Conservation (phyloP, 1,284 basidiomycete species). For the Cutaneotrichosporon daszewskae region DNA sequence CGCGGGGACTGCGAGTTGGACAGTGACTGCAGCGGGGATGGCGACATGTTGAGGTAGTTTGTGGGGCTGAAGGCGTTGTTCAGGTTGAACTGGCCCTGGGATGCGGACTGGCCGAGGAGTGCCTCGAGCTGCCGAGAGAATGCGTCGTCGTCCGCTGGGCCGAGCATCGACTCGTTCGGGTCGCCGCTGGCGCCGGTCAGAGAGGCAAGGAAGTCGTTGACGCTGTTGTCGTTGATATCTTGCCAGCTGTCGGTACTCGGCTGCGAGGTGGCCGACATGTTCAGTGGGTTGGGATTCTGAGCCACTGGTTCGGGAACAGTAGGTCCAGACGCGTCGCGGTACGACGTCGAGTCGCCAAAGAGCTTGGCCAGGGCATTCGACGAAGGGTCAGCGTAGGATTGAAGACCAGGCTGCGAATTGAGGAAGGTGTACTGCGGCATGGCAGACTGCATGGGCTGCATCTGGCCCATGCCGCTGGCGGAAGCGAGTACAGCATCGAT, state of each 20-base stretch:
- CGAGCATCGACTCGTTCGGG: slow-evolving; percentile 4
- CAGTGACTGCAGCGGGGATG: slow-evolving; percentile 30
- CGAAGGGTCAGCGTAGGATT: slow-evolving; percentile 28
- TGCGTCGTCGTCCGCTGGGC: slow-evolving; percentile 25
- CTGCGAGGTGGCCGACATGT: slow-evolving; percentile 25
- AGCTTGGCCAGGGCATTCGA: slow-evolving; percentile 17
- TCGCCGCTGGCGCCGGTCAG: slow-evolving; percentile 19
- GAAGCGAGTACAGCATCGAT: slow-evolving; percentile 11
- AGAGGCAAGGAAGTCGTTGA: slow-evolving; percentile 40
- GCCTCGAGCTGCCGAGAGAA: slow-evolving; percentile 35
- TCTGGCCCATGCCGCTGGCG: not conserved
- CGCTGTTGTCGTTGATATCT: slow-evolving; percentile 27
- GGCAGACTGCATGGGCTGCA: slow-evolving; percentile 4
- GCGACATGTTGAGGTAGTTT: slow-evolving; percentile 45
- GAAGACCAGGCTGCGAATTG: slow-evolving; percentile 26
- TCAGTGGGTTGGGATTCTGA: slow-evolving; percentile 15
- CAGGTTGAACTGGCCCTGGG: slow-evolving; percentile 8
- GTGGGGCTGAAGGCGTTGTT: slow-evolving; percentile 33
- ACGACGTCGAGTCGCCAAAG: slow-evolving; percentile 18
- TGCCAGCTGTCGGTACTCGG: slow-evolving; percentile 23
- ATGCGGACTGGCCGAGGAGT: slow-evolving; percentile 22
- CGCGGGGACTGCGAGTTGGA: slow-evolving; percentile 26
- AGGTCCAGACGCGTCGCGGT: slow-evolving; percentile 17
- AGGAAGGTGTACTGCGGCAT: slow-evolving; percentile 29
- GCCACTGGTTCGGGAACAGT: not conserved